Evolutionary conservation across 495 filamentous ascomycete species (phyloP), one percentile per base, ranked within the genome.

Genomic region (Annulohypoxylon maeteangense): DNA sequence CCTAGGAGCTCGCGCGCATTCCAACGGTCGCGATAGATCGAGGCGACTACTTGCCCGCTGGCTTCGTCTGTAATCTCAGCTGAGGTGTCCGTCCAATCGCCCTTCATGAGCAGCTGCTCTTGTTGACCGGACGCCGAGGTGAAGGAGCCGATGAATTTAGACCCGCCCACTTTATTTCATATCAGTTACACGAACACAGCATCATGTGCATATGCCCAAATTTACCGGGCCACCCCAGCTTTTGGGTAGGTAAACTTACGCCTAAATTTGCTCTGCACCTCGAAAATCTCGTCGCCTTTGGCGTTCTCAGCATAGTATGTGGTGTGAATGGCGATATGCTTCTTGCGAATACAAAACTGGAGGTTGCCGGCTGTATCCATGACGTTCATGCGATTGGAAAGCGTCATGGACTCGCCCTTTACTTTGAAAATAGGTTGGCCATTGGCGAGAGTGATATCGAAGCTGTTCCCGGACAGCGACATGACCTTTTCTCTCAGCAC

Each of bases 401-500:
- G 44, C 22, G 79, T 70, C 20, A 78, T 54, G 63, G 81, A 73
- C 29, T 85, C 79, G 71, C 85, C 86, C 45, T 87, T 79, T 11
- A 90, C 83, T 63, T 85, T 82, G 56, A 90, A 76, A 45, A 88
- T 65, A 5, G 80, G 78, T 16, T 79, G 70, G 7, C 87, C 86
- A 50, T 74, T 80, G 4, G 77, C 71, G 0, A 79, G 71, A 48
- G 82, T 82, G 74, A 89, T 81, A 62, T 85, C 81, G 75, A 89
- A 89, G 75, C 80, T 85, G 79, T 89, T 86, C 22, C 85, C 84
- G 14, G 85, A 80, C 23, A 87, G 76, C 16, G 86, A 87, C 50
- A 86, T 66, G 4, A 87, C 75, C 53, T 87, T 85, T 65, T 90
- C 87, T 67, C 82, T 86, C 36, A 90, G 72, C 4, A 85, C 64